phyloP scores from a whole-genome alignment of 257 asterid genomes.

The Petunia secreta region DNA sequence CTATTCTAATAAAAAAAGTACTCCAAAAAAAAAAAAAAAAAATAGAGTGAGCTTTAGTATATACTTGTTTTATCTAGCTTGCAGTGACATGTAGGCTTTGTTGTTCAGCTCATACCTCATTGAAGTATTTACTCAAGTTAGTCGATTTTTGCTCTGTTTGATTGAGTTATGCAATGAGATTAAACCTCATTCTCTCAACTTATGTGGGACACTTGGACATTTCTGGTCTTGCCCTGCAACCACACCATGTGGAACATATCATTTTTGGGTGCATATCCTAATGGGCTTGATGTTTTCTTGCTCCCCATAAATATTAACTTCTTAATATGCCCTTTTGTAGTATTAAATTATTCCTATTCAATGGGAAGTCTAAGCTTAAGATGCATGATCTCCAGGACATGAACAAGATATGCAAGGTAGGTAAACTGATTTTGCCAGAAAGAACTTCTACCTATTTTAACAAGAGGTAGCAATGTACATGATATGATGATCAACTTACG shows the following conservation, averaged over 20 bases:
- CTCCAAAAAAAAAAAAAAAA: no score
- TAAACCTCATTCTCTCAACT: no score
- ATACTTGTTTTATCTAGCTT: constrained; percentile 5
- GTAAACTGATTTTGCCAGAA: no score
- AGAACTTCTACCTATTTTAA: no score
- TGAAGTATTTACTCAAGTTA: neutral
- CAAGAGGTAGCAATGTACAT: no score
- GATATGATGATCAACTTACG: no score
- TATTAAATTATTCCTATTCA: neutral
- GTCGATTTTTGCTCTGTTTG: neutral
- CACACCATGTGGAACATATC: neutral
- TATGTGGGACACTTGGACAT: neutral
- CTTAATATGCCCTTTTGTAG: neutral
- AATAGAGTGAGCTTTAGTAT: neutral
- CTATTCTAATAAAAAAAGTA: neutral
- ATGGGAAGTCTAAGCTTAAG: neutral
- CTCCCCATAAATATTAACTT: neutral
- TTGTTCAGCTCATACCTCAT: constrained; percentile 2
- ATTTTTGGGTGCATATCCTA: neutral
- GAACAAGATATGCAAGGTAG: no score
- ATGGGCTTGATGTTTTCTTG: neutral
- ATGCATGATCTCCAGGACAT: neutral
- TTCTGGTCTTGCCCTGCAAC: neutral
- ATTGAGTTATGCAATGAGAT: no score
- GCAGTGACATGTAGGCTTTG: constrained; percentile 11